Evolutionary conservation across 345 rosid genomes (phyloP).

Genomic region (Populus alba): DNA sequence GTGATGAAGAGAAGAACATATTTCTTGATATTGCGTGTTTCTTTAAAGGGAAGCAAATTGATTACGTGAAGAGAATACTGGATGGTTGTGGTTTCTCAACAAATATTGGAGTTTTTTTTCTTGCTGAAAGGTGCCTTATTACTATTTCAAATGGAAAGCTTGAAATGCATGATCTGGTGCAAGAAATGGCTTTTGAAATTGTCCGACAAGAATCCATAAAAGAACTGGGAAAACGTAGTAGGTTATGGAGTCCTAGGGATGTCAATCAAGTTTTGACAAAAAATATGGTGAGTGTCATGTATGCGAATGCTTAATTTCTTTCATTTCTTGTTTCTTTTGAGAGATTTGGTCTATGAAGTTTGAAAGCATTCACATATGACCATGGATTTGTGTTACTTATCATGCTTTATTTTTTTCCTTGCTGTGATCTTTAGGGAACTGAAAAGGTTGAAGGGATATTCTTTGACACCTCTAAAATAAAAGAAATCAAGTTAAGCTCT

Average conservation of each 20-base stretch:
- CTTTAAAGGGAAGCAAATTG: background rate
- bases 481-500: background rate
- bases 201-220: slow-evolving; percentile 9
- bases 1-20: slow-evolving; percentile 1
- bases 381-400: too few relatives aligned
- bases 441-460: slow-evolving; percentile 11
- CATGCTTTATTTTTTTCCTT: too few relatives aligned
- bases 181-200: slow-evolving; percentile 8
- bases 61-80: background rate
- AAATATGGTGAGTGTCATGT: background rate
- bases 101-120: background rate
- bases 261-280: background rate
- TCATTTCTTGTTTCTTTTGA: too few relatives aligned
- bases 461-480: background rate
- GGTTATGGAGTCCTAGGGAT: slow-evolving; percentile 8
- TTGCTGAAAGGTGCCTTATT: slow-evolving; percentile 6
- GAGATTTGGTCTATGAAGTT: too few relatives aligned
- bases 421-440: background rate
- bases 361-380: too few relatives aligned
- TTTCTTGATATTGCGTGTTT: slow-evolving; percentile 21
- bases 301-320: too few relatives aligned
- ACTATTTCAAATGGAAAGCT: background rate
- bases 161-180: slow-evolving; percentile 14
- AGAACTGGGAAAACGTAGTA: background rate
- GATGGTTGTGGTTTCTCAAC: slow-evolving; percentile 10